Evolutionary conservation across 768 basidiomycete genomes (phyloP).

Genomic region (Macrocybe gigantea): DNA sequence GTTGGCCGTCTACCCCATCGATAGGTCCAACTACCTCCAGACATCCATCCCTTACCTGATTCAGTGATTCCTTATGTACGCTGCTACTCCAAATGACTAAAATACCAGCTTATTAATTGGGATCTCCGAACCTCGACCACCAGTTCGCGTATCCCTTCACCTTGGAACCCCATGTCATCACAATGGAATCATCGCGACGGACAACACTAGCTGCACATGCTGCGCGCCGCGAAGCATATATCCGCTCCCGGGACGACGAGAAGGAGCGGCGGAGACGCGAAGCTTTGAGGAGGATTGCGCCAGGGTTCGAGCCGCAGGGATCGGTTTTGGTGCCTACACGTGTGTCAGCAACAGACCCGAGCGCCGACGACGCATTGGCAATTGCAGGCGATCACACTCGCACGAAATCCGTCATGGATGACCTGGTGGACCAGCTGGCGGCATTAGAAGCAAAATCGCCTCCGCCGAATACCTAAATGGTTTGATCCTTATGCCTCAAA

Average conservation of each 20-base stretch:
- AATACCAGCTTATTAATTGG: too few relatives aligned
- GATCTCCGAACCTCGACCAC: not conserved
- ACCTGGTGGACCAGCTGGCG: conserved; percentile 76
- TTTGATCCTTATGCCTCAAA: too few relatives aligned
- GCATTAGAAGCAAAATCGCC: conserved; percentile 42
- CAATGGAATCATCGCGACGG: conserved; percentile 68
- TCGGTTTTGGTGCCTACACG: conserved; percentile 54
- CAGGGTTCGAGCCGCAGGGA: conserved; percentile 72
- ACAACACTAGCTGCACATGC: conserved; percentile 59
- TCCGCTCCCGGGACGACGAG: conserved; percentile 71
- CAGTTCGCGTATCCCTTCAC: conserved; percentile 98
- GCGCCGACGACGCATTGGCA: conserved; percentile 5
- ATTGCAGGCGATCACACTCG: conserved; percentile 12
- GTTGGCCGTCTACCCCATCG: conserved; percentile 1
- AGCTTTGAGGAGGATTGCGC: conserved; percentile 71
- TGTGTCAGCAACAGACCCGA: conserved; percentile 15
- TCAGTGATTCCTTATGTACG: conserved; percentile 83
- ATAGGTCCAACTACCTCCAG: conserved; percentile 81
- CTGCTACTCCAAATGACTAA: not conserved
- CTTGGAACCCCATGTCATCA: conserved; percentile 80
- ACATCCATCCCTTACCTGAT: conserved; percentile 93
- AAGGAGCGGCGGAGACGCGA: conserved; percentile 62
- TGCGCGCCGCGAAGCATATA: conserved; percentile 63
- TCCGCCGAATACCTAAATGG: not conserved
- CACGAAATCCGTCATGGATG: conserved; percentile 66